Base-by-base conservation (phyloP, 257 asterid species). In the Ligustrum vulgare region DNA sequence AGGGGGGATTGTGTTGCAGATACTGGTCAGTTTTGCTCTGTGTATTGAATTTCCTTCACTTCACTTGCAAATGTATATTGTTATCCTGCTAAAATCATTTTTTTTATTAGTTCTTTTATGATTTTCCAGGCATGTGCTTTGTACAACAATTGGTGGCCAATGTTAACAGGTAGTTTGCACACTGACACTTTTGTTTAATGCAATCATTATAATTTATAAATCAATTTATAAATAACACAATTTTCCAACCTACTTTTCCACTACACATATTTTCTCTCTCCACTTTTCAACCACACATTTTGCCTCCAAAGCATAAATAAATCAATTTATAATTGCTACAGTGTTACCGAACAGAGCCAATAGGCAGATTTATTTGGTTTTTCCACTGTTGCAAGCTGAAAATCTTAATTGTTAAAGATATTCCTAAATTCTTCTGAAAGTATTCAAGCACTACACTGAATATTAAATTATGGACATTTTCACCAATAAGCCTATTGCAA, bases 141-240 rank as follows among this genome's bases (percentile, higher is more conserved):
- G 51, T 94, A 90, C 86, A 81, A 89, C 78, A 91, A 94, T 80
- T 94, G 98, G 98, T 91, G 98, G 98, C 97, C 98, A 36, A 94
- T 94, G 98, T 81, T 94, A 82, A 86, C 98, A 87, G 97, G 98
- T 93, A 69, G 25, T 35, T 43, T n/a, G n/a, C n/a, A n/a, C n/a
- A n/a, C n/a, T n/a, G n/a, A n/a, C n/a, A n/a, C n/a, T n/a, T n/a
- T n/a, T n/a, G n/a, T n/a, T n/a, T n/a, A n/a, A n/a, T n/a, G n/a
- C n/a, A n/a, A n/a, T n/a, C n/a, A n/a, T n/a, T n/a, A n/a, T n/a
- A n/a, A n/a, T n/a, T 28, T 28, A 28, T 28, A 28, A 28, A 28
- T 1, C 31, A 28, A 1, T 28, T 28, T 28, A 28, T 28, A 28
- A 28, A 28, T 28, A 0, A 28, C 31, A 28, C 31, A 28, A 28